Evolutionary conservation across 2,329 filamentous ascomycete genomes (phyloP), one percentile per base, ranked within the genome.

Genomic region (Bipolaris victoriae): DNA sequence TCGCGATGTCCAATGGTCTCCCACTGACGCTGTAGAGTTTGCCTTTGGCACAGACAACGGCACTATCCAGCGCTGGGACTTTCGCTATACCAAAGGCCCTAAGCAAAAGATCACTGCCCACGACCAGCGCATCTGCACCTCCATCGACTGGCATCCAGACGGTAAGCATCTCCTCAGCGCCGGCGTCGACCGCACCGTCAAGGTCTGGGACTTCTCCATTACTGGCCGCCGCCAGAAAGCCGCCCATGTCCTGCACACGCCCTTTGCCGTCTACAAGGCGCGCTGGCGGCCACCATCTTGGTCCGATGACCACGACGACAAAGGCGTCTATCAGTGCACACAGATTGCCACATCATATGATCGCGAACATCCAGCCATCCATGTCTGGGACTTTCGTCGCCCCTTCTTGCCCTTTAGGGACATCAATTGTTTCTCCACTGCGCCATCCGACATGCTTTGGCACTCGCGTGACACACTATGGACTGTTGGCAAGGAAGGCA

Each of bases 111-210:
- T 88, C 54, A 82, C 84, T 33, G 86, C 86, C 41, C 86, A 89
- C 68, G 82, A 85, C 62, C 69, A 73, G 60, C 82, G 81, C 60
- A 80, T 80, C 4, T 88, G 86, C 75, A 86, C 83, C 59, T 81
- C 85, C 5, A 82, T 89, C 35, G 86, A 89, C 69, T 89, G 86
- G 86, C 86, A 89, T 67, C 86, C 86, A 1, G 86, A 88, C 64
- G 86, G 86, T 6, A 87, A 84, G 66, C 85, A 88, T 69, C 76
- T 89, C 9, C 80, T 85, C 52, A 88, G 85, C 63, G 85, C 84
- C n/a, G 82, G 86, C 50, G 79, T 82, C 20, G 86, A 89, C 70
- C 84, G 83, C 57, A 84, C 84, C 29, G 82, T 88, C 60, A 85
- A 85, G 69, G 81, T 88, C 26, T 89, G 86, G 85, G 85, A 88